phyloP scores from a whole-genome alignment of 257 asterid species.

The Lithospermum erythrorhizon region DNA sequence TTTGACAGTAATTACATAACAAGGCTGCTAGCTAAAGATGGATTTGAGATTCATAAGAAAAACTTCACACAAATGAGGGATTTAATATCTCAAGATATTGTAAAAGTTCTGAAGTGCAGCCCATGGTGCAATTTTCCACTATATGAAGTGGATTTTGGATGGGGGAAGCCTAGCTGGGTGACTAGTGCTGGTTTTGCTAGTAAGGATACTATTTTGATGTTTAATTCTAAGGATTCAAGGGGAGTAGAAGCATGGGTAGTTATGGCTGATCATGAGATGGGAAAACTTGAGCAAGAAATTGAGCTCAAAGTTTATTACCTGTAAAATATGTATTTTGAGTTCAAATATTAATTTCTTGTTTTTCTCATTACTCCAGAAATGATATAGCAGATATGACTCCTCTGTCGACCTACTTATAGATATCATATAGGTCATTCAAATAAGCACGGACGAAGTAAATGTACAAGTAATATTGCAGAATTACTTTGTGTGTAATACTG shows the following conservation, averaged over 20 bases:
- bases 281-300: constrained; percentile 12
- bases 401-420: too few species aligned
- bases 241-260: constrained; percentile 27
- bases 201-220: constrained; percentile 9
- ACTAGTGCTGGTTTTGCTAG: constrained; percentile 14
- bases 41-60: constrained; percentile 24
- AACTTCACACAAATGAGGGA: constrained; percentile 25
- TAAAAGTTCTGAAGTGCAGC: constrained; percentile 24
- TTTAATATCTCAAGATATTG: constrained; percentile 7
- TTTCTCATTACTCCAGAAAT: too few species aligned
- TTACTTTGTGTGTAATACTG: too few species aligned
- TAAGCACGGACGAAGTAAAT: too few species aligned
- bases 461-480: too few species aligned
- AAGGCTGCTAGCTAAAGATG: constrained; percentile 26
- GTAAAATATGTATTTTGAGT: too few species aligned
- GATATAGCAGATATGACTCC: too few species aligned
- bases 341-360: too few species aligned
- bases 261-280: constrained; percentile 18
- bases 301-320: constrained; percentile 4
- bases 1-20: constrained; percentile 15
- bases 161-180: constrained; percentile 52
- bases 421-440: too few species aligned
- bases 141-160: constrained; percentile 39
- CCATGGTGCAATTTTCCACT: constrained; percentile 39
- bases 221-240: constrained; percentile 19